Percentiles rank a stretch among this genome's conserved stretches.
Conservation (phyloP, 768 basidiomycete species). For the Tricholoma terreum region DNA sequence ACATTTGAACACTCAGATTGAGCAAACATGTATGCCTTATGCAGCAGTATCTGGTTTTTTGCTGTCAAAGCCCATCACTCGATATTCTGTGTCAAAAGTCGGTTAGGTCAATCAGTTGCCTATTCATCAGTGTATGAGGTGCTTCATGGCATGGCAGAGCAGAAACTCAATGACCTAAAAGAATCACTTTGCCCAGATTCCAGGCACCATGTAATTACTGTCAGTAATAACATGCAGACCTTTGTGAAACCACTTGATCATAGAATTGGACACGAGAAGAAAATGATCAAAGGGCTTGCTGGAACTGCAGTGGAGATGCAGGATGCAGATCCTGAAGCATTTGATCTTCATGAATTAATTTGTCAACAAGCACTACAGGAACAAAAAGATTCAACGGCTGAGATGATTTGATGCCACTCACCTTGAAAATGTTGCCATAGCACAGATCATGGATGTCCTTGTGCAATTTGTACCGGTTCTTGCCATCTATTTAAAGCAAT, state of each 20-base stretch:
- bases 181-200: slow-evolving; percentile 1
- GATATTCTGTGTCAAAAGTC: slow-evolving; percentile 15
- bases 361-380: slow-evolving; percentile 11
- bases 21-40: slow-evolving; percentile 13
- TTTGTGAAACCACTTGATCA: slow-evolving; percentile 12
- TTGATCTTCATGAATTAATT: slow-evolving; percentile 14
- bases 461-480: slow-evolving; percentile 12
- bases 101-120: slow-evolving; percentile 14
- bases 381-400: slow-evolving; percentile 6
- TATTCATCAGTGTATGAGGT: slow-evolving; percentile 14
- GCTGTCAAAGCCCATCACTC: slow-evolving; percentile 14
- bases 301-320: slow-evolving; percentile 18
- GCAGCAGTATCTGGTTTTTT: slow-evolving; percentile 18
- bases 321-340: slow-evolving; percentile 14
- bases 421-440: slow-evolving; percentile 9
- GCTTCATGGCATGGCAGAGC: slow-evolving; percentile 10
- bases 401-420: slow-evolving; percentile 14
- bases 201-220: not conserved
- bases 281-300: slow-evolving; percentile 18
- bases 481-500: slow-evolving; percentile 3
- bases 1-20: slow-evolving; percentile 12
- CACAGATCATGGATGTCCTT: slow-evolving; percentile 12
- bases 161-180: slow-evolving; percentile 8
- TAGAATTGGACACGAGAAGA: slow-evolving; percentile 14
- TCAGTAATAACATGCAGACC: slow-evolving; percentile 19